A percentile compares a stretch with the other conserved stretches of the same genome.
phyloP scores from a whole-genome alignment of 163 green algal genomes.

The Picocystis sp. region DNA sequence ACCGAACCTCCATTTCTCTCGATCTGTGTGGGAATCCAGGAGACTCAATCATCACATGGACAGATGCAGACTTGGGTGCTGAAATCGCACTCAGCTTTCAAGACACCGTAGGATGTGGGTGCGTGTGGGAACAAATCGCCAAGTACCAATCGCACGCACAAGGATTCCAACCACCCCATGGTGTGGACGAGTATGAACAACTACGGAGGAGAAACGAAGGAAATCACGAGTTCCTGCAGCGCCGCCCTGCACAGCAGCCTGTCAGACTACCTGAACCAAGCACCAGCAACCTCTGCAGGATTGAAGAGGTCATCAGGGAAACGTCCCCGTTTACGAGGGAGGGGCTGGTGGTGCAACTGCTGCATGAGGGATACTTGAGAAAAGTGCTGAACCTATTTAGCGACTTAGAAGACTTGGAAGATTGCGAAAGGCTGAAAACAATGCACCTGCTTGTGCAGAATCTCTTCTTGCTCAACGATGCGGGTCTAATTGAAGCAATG shows the following conservation, averaged over 20 bases:
- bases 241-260: neutral
- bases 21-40: conserved; percentile 27
- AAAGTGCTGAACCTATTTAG: conserved; percentile 73
- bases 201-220: neutral
- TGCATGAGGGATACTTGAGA: conserved; percentile 22
- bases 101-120: conserved; percentile 58
- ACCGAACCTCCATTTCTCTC: too few species aligned
- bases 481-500: conserved; percentile 69
- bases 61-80: conserved; percentile 62
- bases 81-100: conserved; percentile 95
- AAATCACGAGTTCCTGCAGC: neutral
- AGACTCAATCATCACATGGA: conserved; percentile 94
- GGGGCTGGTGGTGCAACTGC: neutral
- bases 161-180: neutral
- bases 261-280: too few species aligned
- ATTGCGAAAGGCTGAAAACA: conserved; percentile 43
- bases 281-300: neutral
- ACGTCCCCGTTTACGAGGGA: neutral
- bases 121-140: conserved; percentile 47
- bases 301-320: conserved; percentile 4
- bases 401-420: conserved; percentile 85
- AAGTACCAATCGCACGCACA: neutral
- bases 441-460: conserved; percentile 49
- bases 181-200: neutral
- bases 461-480: conserved; percentile 84